A percentile compares a stretch with the other conserved stretches of the same genome.
These are phyloP conservation scores for Xylariaceae sp. DNA, from an alignment of 2,329 filamentous ascomycete genomes.

Conservation along the genomic window DNA sequence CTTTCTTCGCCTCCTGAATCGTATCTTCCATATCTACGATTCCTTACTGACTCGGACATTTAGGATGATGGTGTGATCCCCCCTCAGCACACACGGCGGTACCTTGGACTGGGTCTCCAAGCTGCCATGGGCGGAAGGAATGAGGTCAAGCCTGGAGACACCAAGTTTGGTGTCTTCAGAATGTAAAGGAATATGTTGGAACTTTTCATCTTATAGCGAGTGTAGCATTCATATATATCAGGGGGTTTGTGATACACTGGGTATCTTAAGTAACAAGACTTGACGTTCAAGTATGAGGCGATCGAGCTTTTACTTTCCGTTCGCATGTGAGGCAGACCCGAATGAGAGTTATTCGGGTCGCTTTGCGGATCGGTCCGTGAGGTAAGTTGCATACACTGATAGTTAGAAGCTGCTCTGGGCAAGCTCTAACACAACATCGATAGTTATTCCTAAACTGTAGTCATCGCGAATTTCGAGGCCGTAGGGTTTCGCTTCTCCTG, in stretches of 20 bases:
- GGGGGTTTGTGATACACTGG: background rate
- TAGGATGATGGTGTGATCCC: conserved; percentile 75
- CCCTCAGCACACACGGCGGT: conserved; percentile 67
- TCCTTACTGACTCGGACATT: conserved; percentile 10
- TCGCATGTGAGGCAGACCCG: background rate
- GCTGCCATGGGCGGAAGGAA: conserved; percentile 66
- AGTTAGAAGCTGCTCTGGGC: too few species aligned
- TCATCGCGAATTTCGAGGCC: too few species aligned
- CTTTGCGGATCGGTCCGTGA: too few species aligned
- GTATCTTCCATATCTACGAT: background rate
- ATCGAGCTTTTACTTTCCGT: background rate
- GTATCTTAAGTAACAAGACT: background rate
- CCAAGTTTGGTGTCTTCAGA: conserved; percentile 74
- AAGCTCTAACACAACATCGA: too few species aligned
- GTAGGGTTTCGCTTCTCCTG: too few species aligned
- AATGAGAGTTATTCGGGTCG: too few species aligned
- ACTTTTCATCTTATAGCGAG: conserved; percentile 1
- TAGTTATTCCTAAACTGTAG: too few species aligned
- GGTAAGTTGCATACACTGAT: too few species aligned
- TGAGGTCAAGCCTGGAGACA: conserved; percentile 55
- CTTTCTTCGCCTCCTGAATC: background rate
- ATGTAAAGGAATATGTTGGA: conserved; percentile 54
- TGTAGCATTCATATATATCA: background rate
- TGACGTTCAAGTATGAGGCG: too few species aligned
- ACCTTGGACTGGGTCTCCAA: conserved; percentile 66